Conservation (phyloP, 805 yeast species). For the Zygoascus tannicola region DNA sequence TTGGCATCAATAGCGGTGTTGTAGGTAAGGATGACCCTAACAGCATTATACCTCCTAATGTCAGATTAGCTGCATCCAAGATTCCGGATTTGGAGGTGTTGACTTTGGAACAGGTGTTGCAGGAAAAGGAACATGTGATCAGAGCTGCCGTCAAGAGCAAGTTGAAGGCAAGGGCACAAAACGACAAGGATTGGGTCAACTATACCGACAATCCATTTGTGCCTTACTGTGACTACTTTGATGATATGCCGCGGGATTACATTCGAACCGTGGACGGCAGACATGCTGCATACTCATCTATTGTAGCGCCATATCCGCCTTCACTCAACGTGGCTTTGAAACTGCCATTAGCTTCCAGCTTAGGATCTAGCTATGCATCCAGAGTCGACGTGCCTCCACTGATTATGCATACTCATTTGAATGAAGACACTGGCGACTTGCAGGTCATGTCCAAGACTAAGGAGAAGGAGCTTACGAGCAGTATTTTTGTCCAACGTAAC, state of each 20-base stretch:
- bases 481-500: constrained; percentile 19
- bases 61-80: constrained; percentile 78
- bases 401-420: constrained; percentile 13
- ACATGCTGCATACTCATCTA: constrained; percentile 74
- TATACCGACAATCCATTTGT: constrained; percentile 78
- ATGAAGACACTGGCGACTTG: constrained; percentile 14
- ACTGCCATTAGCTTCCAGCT: constrained; percentile 22
- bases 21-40: constrained; percentile 6
- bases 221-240: constrained; percentile 65
- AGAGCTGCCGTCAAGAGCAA: constrained; percentile 80
- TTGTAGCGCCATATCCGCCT: constrained; percentile 36
- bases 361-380: constrained; percentile 21
- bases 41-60: constrained; percentile 49
- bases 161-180: constrained; percentile 56
- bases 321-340: constrained; percentile 34
- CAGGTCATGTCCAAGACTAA: constrained; percentile 9
- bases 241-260: constrained; percentile 29
- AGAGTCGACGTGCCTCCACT: constrained; percentile 20
- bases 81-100: constrained; percentile 87
- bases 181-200: constrained; percentile 64
- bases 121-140: constrained; percentile 68
- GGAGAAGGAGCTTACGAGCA: constrained; percentile 17
- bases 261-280: constrained; percentile 41
- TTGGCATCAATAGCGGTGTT: constrained; percentile 13
- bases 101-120: constrained; percentile 65